Evolutionary conservation across 768 basidiomycete species (phyloP).

Genomic region (Imleria badia): DNA sequence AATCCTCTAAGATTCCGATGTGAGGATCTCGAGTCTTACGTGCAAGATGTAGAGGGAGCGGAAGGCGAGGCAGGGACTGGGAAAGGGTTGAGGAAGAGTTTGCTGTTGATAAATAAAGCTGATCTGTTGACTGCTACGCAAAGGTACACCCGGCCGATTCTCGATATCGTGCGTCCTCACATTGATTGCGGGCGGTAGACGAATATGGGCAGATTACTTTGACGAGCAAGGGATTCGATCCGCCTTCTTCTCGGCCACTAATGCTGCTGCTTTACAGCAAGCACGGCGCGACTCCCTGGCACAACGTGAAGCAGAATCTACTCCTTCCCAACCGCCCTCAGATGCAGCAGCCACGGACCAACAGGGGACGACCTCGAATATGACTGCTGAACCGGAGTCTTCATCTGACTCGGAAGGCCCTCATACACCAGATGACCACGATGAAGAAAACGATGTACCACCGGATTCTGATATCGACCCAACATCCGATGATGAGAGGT

Average conservation of each 20-base stretch:
- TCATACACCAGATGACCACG: slow-evolving; percentile 26
- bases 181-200: slow-evolving; percentile 47
- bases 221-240: slow-evolving; percentile 72
- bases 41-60: slow-evolving; percentile 77
- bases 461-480: slow-evolving; percentile 31
- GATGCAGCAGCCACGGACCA: background rate
- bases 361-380: background rate
- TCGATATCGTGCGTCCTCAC: background rate
- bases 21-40: slow-evolving; percentile 86
- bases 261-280: slow-evolving; percentile 82
- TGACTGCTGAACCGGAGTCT: slow-evolving; percentile 20
- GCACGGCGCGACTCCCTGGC: slow-evolving; percentile 52
- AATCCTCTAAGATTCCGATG: slow-evolving; percentile 93
- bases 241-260: slow-evolving; percentile 92
- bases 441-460: slow-evolving; percentile 29
- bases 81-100: slow-evolving; percentile 65
- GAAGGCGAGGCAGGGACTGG: slow-evolving; percentile 82
- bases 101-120: slow-evolving; percentile 93
- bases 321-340: background rate
- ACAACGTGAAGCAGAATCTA: slow-evolving; percentile 23
- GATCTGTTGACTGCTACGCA: slow-evolving; percentile 87
- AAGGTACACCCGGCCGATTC: slow-evolving; percentile 51
- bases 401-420: slow-evolving; percentile 34
- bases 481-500: slow-evolving; percentile 36
- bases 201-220: slow-evolving; percentile 90